Conservation (phyloP, 176 grass and related monocot genomes). For the Alloteropsis semialata region DNA sequence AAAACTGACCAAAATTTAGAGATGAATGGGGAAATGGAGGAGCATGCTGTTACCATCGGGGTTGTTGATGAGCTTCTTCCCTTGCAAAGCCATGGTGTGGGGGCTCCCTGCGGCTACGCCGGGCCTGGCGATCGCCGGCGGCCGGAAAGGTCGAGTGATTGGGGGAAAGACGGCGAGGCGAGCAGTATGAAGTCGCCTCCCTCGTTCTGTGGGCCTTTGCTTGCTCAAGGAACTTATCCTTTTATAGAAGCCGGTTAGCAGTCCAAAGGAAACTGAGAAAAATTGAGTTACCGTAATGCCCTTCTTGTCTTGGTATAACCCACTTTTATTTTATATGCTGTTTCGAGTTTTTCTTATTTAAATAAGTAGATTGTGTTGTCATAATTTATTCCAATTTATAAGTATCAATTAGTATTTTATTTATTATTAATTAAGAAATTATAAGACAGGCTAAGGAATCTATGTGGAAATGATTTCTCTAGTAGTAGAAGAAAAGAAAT, state of each 20-base stretch:
- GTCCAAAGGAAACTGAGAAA: conserved; percentile 6
- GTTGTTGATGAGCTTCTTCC: conserved; percentile 96
- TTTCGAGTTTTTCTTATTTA: neutral
- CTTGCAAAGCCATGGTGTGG: conserved; percentile 67
- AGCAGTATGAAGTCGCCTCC: conserved; percentile 33
- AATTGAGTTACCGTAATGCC: conserved; percentile 35
- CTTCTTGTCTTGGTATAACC: conserved; percentile 22
- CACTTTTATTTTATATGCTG: neutral
- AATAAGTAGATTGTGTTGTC: neutral
- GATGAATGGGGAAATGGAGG: conserved; percentile 28
- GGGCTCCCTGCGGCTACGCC: neutral
- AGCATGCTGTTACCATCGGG: conserved; percentile 53
- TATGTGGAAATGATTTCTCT: neutral
- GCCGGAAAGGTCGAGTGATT: conserved; percentile 16
- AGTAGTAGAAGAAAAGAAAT: neutral
- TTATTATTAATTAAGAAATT: neutral
- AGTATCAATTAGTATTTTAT: neutral
- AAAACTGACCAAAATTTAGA: conserved; percentile 3
- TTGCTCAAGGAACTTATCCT: conserved; percentile 41
- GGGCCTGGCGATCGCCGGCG: conserved; percentile 22
- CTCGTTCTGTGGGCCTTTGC: conserved; percentile 38
- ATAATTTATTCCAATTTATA: neutral
- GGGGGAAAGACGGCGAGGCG: neutral
- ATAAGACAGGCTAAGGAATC: neutral
- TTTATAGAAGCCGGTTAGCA: conserved; percentile 59